A percentile compares a stretch with the other conserved stretches of the same genome.
Evolutionary conservation across 2,329 filamentous ascomycete genomes (phyloP).

Genomic region (Saccharata proteae): DNA sequence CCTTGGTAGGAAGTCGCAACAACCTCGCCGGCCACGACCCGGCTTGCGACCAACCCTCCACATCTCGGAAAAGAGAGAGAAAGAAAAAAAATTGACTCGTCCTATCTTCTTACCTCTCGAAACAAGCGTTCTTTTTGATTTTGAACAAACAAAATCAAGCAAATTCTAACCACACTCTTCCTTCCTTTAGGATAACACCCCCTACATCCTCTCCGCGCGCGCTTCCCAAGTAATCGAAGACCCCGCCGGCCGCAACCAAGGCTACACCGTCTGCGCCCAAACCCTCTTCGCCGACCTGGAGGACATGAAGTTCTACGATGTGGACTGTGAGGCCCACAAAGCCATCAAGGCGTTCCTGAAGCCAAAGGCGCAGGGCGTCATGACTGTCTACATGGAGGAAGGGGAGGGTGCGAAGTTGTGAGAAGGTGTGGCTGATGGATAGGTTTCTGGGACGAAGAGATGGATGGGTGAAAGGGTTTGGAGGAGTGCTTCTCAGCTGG

Average conservation of each 20-base stretch:
- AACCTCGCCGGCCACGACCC: too few relatives aligned
- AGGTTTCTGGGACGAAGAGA: too few relatives aligned
- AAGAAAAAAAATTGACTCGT: too few relatives aligned
- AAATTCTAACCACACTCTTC: constrained; percentile 1
- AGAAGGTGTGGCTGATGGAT: too few relatives aligned
- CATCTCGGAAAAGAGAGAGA: too few relatives aligned
- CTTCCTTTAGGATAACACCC: constrained; percentile 53
- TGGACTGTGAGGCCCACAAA: constrained; percentile 40
- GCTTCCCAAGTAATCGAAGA: constrained; percentile 43
- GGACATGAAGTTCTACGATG: constrained; percentile 57
- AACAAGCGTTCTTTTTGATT: too few relatives aligned
- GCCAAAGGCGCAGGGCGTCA: constrained; percentile 11
- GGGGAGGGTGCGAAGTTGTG: neutral
- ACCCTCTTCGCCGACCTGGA: constrained; percentile 49
- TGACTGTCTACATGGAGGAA: constrained; percentile 10
- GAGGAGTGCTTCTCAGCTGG: too few relatives aligned
- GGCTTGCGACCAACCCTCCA: too few relatives aligned
- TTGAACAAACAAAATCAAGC: too few relatives aligned
- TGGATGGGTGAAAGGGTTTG: too few relatives aligned
- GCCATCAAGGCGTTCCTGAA: constrained; percentile 29
- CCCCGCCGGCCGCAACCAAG: constrained; percentile 39
- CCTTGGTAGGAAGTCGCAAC: too few relatives aligned
- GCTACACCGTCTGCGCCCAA: constrained; percentile 50
- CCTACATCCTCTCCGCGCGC: constrained; percentile 48
- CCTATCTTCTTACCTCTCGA: too few relatives aligned